Conservation (phyloP, 2,329 filamentous ascomycete species). For the Emergomyces orientalis region DNA sequence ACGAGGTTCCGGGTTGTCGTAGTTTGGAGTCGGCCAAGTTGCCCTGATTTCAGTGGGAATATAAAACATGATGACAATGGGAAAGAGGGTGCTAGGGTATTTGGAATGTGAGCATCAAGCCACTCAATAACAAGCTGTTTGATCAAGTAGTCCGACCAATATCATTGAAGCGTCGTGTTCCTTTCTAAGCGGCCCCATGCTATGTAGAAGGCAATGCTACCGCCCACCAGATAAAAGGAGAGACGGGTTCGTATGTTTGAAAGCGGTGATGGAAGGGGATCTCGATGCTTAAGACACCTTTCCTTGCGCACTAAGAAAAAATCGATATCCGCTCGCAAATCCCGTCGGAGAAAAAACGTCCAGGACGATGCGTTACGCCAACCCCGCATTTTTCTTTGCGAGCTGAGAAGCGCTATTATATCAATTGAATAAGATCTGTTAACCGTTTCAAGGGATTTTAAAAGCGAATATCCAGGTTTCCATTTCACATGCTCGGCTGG, state of each 20-base stretch:
- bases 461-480: not conserved
- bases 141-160: not conserved
- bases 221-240: not conserved
- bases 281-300: not conserved
- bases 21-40: slow-evolving; percentile 23
- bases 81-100: not conserved
- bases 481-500: not conserved
- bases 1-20: slow-evolving; percentile 19
- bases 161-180: not conserved
- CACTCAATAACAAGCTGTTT: not conserved
- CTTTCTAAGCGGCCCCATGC: not conserved
- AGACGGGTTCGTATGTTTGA: not conserved
- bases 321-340: not conserved
- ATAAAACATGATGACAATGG: not conserved
- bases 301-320: not conserved
- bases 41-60: slow-evolving; percentile 7
- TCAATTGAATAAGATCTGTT: not conserved
- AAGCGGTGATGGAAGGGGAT: not conserved
- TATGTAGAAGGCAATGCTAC: not conserved
- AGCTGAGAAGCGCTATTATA: too few relatives aligned
- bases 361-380: not conserved
- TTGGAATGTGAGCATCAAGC: not conserved
- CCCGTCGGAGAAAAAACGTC: not conserved
- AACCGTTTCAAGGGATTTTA: not conserved
- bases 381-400: not conserved